phyloP scores from a whole-genome alignment of 345 rosid genomes.

The Lumnitzera racemosa region DNA sequence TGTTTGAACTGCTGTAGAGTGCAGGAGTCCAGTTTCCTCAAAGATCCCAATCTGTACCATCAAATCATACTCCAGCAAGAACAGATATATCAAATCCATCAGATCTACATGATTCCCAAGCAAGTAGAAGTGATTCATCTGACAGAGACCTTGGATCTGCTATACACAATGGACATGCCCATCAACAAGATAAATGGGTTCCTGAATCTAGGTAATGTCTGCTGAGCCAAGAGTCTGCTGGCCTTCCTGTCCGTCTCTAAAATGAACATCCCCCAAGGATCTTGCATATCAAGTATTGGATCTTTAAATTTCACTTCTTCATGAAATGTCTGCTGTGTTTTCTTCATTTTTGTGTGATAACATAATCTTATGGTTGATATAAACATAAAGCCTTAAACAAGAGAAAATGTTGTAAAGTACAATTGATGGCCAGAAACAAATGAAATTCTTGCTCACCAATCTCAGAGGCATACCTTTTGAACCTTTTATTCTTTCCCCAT shows the following conservation, averaged over 20 bases:
- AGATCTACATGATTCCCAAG: constrained; percentile 25
- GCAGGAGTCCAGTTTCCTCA: constrained; percentile 87
- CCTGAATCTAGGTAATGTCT: constrained; percentile 69
- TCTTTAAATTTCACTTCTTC: too few species aligned
- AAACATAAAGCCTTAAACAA: too few species aligned
- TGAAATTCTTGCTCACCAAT: too few species aligned
- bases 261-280: neutral
- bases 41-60: constrained; percentile 25
- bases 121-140: constrained; percentile 33
- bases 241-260: constrained; percentile 1
- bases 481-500: too few species aligned
- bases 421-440: too few species aligned
- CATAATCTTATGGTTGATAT: too few species aligned
- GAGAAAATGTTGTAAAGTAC: too few species aligned
- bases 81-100: constrained; percentile 13
- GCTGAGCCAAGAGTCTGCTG: neutral
- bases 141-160: constrained; percentile 54
- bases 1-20: constrained; percentile 30
- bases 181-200: constrained; percentile 31
- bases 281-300: too few species aligned
- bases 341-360: too few species aligned
- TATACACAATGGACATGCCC: constrained; percentile 35
- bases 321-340: too few species aligned
- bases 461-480: too few species aligned
- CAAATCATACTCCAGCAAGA: constrained; percentile 25